Evolutionary conservation across 441 rosid genomes (phyloP).

Genomic region (Populus hybrid): DNA sequence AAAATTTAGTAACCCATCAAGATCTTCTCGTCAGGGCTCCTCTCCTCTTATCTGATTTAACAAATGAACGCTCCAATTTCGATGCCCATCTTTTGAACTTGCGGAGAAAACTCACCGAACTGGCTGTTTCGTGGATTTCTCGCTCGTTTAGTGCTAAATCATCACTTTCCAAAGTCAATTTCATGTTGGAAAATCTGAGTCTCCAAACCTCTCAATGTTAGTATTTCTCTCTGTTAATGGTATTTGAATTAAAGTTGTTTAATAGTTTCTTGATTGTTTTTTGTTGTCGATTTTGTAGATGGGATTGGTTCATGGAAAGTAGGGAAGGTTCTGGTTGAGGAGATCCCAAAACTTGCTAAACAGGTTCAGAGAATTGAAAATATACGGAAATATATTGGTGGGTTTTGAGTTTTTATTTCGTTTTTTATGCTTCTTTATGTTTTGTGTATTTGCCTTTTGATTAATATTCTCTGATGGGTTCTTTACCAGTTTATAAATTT

Average conservation of each 20-base stretch:
- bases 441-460: no score
- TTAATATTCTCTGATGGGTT: background rate
- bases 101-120: constrained; percentile 37
- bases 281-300: constrained; percentile 29
- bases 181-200: constrained; percentile 41
- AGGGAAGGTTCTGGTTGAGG: constrained; percentile 29
- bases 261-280: background rate
- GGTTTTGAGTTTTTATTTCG: constrained; percentile 11
- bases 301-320: constrained; percentile 32
- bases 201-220: constrained; percentile 36
- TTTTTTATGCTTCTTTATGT: background rate
- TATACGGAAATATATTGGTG: constrained; percentile 49
- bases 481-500: no score
- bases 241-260: background rate
- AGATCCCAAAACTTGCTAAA: constrained; percentile 44
- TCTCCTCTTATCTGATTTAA: constrained; percentile 33
- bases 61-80: constrained; percentile 28
- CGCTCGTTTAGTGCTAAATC: constrained; percentile 49
- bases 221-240: constrained; percentile 8
- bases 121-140: constrained; percentile 67
- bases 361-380: constrained; percentile 46
- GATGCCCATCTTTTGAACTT: constrained; percentile 39
- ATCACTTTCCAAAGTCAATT: constrained; percentile 36
- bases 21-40: constrained; percentile 43
- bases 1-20: constrained; percentile 33